phyloP scores from a whole-genome alignment of 192 early-diverging fungal genomes.

The Podochytrium sp. region DNA sequence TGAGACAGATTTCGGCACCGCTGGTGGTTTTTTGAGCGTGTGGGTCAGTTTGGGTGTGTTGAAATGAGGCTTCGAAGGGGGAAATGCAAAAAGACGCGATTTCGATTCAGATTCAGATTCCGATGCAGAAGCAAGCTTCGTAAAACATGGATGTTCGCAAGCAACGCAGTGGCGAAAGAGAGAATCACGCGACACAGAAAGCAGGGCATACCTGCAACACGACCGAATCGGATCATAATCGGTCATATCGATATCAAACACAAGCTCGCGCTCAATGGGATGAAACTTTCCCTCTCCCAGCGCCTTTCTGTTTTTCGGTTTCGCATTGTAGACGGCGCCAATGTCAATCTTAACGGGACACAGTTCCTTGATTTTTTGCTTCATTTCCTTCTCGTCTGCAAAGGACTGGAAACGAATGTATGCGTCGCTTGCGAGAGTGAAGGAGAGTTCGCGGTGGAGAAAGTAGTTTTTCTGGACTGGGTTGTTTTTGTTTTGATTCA shows the following conservation, averaged over 20 bases:
- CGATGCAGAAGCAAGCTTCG: too few relatives aligned
- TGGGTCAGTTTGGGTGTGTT: too few relatives aligned
- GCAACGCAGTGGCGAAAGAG: too few relatives aligned
- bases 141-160: too few relatives aligned
- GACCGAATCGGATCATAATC: slow-evolving; percentile 98
- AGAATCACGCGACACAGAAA: too few relatives aligned
- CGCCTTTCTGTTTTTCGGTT: slow-evolving; percentile 83
- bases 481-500: not conserved
- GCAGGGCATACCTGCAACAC: slow-evolving; percentile 73
- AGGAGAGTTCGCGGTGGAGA: slow-evolving; percentile 90
- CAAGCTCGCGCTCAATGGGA: slow-evolving; percentile 85
- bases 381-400: slow-evolving; percentile 69
- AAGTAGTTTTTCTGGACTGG: slow-evolving; percentile 72
- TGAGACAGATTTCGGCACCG: slow-evolving; percentile 83
- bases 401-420: slow-evolving; percentile 94
- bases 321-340: slow-evolving; percentile 89
- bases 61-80: too few relatives aligned
- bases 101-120: too few relatives aligned
- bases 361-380: slow-evolving; percentile 72
- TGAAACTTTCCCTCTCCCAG: slow-evolving; percentile 72
- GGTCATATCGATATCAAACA: slow-evolving; percentile 99
- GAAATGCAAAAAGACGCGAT: too few relatives aligned
- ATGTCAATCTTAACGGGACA: slow-evolving; percentile 94
- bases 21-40: too few relatives aligned
- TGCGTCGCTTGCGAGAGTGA: slow-evolving; percentile 76